Evolutionary conservation across 192 early-diverging fungal genomes (phyloP).

Genomic region (Dissophora ornata): DNA sequence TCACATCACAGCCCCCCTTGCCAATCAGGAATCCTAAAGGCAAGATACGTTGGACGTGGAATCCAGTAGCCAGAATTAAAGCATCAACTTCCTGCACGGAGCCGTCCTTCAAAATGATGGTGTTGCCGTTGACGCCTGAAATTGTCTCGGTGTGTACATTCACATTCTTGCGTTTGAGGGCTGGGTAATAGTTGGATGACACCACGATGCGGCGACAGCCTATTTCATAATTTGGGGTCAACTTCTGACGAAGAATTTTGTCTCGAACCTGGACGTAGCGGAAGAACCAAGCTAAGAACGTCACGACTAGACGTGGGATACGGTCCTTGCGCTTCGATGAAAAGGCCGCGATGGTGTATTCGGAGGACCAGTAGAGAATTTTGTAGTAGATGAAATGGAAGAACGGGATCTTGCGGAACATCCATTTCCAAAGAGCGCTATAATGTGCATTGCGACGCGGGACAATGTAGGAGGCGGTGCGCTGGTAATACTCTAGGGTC

Average conservation of each 20-base stretch:
- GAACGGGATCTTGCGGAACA: conserved; percentile 54
- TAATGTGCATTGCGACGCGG: conserved; percentile 39
- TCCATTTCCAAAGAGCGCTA: conserved; percentile 32
- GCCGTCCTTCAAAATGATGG: conserved; percentile 36
- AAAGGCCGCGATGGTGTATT: conserved; percentile 6
- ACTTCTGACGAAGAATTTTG: conserved; percentile 30
- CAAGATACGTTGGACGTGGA: conserved; percentile 40
- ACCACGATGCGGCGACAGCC: conserved; percentile 58
- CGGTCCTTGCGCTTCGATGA: conserved; percentile 6
- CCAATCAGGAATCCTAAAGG: conserved; percentile 46
- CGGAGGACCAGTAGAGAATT: conserved; percentile 16
- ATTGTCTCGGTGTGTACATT: conserved; percentile 28
- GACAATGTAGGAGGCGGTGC: conserved; percentile 41
- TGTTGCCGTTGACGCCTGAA: conserved; percentile 24
- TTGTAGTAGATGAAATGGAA: conserved; percentile 26
- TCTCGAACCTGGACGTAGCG: conserved; percentile 24
- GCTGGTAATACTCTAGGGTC: conserved; percentile 46
- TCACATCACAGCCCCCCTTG: conserved; percentile 22
- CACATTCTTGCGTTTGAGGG: conserved; percentile 27
- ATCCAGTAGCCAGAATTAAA: conserved; percentile 63
- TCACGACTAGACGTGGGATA: conserved; percentile 1
- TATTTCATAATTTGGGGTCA: conserved; percentile 52
- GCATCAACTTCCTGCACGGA: conserved; percentile 53
- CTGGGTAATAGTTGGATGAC: conserved; percentile 52
- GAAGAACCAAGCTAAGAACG: conserved; percentile 18